A percentile compares a stretch with the other conserved stretches of the same genome.
Conservation (phyloP, 192 early-diverging fungal species). For the Coemansia sp. region DNA sequence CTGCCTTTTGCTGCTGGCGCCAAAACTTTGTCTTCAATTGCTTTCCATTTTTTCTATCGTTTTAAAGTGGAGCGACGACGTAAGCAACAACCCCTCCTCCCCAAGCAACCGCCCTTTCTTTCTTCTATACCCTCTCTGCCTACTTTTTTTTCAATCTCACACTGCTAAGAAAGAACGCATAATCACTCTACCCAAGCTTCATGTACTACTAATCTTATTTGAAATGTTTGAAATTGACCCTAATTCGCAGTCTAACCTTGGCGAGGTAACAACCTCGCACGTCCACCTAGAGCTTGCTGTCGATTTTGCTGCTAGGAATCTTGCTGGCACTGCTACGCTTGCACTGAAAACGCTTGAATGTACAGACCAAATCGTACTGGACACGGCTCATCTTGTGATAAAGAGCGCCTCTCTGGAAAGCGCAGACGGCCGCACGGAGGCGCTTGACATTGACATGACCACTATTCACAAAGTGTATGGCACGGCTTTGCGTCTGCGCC, state of each 20-base stretch:
- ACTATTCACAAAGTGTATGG: constrained; percentile 69
- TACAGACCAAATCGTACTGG: constrained; percentile 65
- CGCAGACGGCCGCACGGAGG: constrained; percentile 1
- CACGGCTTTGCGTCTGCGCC: constrained; percentile 66
- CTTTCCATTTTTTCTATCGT: no score
- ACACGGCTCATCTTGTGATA: constrained; percentile 58
- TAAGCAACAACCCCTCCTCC: no score
- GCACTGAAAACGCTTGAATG: constrained; percentile 58
- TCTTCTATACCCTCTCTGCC: no score
- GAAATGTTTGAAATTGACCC: constrained; percentile 66
- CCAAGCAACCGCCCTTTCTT: no score
- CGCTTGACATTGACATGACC: constrained; percentile 31
- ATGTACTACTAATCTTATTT: not conserved
- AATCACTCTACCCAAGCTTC: not conserved
- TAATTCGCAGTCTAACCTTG: constrained; percentile 80
- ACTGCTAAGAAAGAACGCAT: no score
- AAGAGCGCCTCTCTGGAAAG: constrained; percentile 13
- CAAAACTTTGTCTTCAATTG: no score
- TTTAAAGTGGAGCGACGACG: no score
- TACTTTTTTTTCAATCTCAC: no score
- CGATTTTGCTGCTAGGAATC: constrained; percentile 71
- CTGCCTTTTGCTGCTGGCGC: no score
- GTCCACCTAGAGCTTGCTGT: constrained; percentile 73
- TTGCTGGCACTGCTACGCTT: constrained; percentile 69
- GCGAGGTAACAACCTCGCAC: constrained; percentile 71